Evolutionary conservation across 805 yeast genomes (phyloP).

Genomic region (Yamadazyma insecticola): DNA sequence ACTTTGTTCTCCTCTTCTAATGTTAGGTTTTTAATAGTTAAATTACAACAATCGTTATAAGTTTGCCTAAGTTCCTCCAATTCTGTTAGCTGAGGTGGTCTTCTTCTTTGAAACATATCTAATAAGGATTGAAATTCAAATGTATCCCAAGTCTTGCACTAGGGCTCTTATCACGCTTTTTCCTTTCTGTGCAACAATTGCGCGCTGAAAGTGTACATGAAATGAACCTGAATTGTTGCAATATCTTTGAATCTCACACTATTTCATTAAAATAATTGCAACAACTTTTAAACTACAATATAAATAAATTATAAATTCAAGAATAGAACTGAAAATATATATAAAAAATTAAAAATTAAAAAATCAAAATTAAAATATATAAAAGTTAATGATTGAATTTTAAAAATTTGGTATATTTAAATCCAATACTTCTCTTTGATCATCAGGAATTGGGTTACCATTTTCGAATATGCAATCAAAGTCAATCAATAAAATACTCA

Average conservation of each 20-base stretch:
- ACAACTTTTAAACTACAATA: background rate
- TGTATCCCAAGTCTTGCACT: too few species aligned
- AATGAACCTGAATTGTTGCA: too few species aligned
- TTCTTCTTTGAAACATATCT: conserved; percentile 39
- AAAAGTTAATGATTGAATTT: background rate
- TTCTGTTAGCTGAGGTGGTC: conserved; percentile 48
- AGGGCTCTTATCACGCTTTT: too few species aligned
- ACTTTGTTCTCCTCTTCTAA: conserved; percentile 52
- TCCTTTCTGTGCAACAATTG: too few species aligned
- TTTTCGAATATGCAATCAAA: conserved; percentile 57
- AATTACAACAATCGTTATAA: conserved; percentile 59
- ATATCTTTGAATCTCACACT: too few species aligned
- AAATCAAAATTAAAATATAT: background rate
- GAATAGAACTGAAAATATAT: background rate
- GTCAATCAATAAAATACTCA: conserved; percentile 58
- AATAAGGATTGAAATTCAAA: too few species aligned
- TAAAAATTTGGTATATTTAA: conserved; percentile 48
- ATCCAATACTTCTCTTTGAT: conserved; percentile 46
- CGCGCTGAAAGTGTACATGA: too few species aligned
- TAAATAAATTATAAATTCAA: too few species aligned
- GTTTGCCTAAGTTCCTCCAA: conserved; percentile 55
- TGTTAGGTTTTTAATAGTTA: conserved; percentile 51
- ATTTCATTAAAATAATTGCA: background rate
- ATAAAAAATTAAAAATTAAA: background rate
- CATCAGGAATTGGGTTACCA: conserved; percentile 38